phyloP scores from a whole-genome alignment of 129 eudicot genomes.

The Centella asiatica region DNA sequence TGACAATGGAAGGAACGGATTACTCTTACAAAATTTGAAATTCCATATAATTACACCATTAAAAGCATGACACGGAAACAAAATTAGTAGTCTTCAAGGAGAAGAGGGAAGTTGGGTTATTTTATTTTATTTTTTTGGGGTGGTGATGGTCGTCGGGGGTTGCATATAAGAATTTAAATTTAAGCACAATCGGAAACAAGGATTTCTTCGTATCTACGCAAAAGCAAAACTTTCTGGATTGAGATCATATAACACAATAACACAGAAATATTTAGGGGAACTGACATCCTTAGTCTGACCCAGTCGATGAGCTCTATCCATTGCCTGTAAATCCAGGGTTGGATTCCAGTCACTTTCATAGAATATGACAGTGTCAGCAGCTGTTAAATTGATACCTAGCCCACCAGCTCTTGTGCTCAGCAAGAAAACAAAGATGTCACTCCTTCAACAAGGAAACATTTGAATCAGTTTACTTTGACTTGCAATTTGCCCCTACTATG shows the following conservation, averaged over 20 bases:
- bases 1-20: background rate
- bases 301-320: conserved; percentile 98
- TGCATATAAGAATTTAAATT: too few species aligned
- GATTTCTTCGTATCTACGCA: too few species aligned
- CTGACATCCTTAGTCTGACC: conserved; percentile 98
- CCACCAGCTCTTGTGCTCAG: conserved; percentile 99
- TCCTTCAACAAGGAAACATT: conserved; percentile 36
- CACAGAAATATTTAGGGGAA: conserved; percentile 12
- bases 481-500: background rate
- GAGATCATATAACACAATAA: background rate
- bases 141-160: too few species aligned
- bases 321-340: conserved; percentile 93
- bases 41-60: too few species aligned
- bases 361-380: conserved; percentile 95
- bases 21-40: too few species aligned
- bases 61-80: too few species aligned
- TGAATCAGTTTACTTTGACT: conserved; percentile 1
- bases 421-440: conserved; percentile 85
- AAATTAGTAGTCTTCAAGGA: too few species aligned
- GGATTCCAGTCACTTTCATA: conserved; percentile 99
- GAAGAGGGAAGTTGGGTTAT: too few species aligned
- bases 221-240: background rate
- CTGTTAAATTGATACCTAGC: conserved; percentile 97
- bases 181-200: too few species aligned
- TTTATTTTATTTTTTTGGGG: too few species aligned